Evolutionary conservation across 371 early-diverging fungal species (phyloP).

Genomic region (Mortierella sp.): DNA sequence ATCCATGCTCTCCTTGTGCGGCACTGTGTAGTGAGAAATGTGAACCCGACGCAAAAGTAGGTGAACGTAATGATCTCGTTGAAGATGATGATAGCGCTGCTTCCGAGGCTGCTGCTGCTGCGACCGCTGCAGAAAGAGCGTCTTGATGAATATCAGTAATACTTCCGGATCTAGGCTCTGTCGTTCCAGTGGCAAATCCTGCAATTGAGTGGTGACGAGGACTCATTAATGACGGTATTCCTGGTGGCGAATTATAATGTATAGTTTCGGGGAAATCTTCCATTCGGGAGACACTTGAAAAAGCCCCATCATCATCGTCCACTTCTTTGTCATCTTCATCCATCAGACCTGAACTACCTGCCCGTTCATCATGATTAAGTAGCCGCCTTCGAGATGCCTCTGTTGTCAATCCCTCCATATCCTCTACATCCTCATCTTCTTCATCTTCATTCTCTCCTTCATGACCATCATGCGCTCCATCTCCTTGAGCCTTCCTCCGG

Average conservation of each 20-base stretch:
- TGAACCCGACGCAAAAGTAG: not conserved
- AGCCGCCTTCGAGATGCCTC: conserved; percentile 15
- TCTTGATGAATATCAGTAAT: conserved; percentile 35
- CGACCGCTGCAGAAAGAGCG: not conserved
- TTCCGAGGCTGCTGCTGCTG: not conserved
- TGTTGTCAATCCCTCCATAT: conserved; percentile 23
- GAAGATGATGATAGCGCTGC: no score
- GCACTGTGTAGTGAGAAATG: not conserved
- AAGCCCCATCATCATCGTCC: no score
- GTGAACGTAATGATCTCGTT: conserved; percentile 9
- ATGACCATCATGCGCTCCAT: not conserved
- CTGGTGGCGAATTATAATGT: no score
- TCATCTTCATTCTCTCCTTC: conserved; percentile 2
- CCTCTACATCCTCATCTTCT: conserved; percentile 11
- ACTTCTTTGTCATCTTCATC: conserved; percentile 10
- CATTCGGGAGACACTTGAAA: no score
- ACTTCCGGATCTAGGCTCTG: conserved; percentile 32
- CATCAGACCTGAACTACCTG: conserved; percentile 11
- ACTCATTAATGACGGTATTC: conserved; percentile 5
- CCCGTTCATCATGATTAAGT: conserved; percentile 1
- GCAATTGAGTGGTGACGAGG: conserved; percentile 15
- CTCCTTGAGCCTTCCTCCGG: conserved; percentile 2
- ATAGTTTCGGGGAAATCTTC: no score
- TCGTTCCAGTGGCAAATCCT: conserved; percentile 32
- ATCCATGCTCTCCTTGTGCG: not conserved